Conservation (phyloP, 257 asterid genomes). For the Ophiorrhiza pumila region DNA sequence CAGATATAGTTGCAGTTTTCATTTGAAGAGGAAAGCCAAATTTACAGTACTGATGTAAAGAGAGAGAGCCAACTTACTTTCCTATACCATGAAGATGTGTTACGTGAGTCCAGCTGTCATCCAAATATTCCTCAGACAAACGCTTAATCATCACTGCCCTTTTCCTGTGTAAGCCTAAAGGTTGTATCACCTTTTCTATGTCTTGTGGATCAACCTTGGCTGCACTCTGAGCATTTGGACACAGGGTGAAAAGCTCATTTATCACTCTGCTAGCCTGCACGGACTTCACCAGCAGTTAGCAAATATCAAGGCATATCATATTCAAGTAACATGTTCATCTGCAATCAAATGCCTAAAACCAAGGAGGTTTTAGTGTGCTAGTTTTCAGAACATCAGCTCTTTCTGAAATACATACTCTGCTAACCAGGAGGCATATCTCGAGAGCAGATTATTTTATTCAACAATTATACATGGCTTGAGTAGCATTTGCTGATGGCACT, state of each 20-base stretch:
- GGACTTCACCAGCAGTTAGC: not conserved
- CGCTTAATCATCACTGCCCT: conserved; percentile 51
- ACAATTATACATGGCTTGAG: not conserved
- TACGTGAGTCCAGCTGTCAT: conserved; percentile 66
- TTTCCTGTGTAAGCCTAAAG: conserved; percentile 64
- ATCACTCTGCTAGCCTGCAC: conserved; percentile 48
- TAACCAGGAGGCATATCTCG: not conserved
- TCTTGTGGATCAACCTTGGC: conserved; percentile 41
- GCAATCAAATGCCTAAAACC: not conserved
- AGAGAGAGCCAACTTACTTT: conserved; percentile 45
- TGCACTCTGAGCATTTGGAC: conserved; percentile 76
- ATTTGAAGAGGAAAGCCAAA: not conserved
- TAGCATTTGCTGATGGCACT: not conserved
- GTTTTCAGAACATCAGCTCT: not conserved
- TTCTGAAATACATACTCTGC: not conserved
- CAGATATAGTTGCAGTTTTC: not conserved
- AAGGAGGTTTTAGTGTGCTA: not conserved
- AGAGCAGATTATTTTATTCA: not conserved
- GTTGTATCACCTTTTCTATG: conserved; percentile 51
- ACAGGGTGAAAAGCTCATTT: conserved; percentile 46
- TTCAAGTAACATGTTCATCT: not conserved
- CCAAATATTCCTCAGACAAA: conserved; percentile 55
- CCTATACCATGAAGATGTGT: conserved; percentile 78
- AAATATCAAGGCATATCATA: not conserved
- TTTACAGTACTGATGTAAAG: not conserved